A percentile compares a stretch with the other conserved stretches of the same genome.
These are phyloP conservation scores for Klebsormidium nitens DNA, from an alignment of 139 green algal genomes.

Conservation along the genomic window DNA sequence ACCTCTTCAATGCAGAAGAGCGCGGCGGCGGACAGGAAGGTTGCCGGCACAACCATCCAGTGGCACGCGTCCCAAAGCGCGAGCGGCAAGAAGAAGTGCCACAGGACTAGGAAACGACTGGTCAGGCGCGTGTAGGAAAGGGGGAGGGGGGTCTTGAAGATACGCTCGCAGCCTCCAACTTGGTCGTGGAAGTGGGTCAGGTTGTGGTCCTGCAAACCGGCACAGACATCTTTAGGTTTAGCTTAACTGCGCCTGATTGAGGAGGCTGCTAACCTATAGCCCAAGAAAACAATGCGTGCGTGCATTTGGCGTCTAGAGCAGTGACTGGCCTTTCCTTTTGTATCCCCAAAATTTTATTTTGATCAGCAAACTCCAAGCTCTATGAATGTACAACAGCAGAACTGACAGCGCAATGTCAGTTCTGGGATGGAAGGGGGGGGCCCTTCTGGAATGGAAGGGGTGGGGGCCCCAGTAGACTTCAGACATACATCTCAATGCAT, in stretches of 20 bases:
- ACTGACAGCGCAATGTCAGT: too few species aligned
- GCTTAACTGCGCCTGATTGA: neutral
- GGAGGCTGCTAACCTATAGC: too few species aligned
- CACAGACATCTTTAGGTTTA: neutral
- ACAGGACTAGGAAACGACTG: slow-evolving; percentile 44
- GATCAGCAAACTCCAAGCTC: too few species aligned
- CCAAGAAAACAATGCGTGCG: too few species aligned
- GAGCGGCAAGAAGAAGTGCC: slow-evolving; percentile 71
- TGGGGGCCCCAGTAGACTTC: too few species aligned
- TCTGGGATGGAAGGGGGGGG: too few species aligned
- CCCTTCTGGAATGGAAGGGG: too few species aligned
- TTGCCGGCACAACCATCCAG: slow-evolving; percentile 26
- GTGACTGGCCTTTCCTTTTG: too few species aligned
- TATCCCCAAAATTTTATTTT: too few species aligned
- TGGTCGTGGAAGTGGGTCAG: slow-evolving; percentile 22
- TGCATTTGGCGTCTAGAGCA: too few species aligned
- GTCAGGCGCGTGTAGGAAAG: slow-evolving; percentile 52
- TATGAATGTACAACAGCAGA: too few species aligned
- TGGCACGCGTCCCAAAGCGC: slow-evolving; percentile 59
- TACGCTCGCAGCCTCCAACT: slow-evolving; percentile 44
- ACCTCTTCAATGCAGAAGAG: slow-evolving; percentile 39
- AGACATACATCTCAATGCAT: too few species aligned
- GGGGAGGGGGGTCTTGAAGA: slow-evolving; percentile 48
- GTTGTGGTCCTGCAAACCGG: slow-evolving; percentile 27
- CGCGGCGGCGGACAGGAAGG: slow-evolving; percentile 8